Base-by-base conservation (phyloP, 2,329 filamentous ascomycete species). In the Cryoendolithus antarcticus region DNA sequence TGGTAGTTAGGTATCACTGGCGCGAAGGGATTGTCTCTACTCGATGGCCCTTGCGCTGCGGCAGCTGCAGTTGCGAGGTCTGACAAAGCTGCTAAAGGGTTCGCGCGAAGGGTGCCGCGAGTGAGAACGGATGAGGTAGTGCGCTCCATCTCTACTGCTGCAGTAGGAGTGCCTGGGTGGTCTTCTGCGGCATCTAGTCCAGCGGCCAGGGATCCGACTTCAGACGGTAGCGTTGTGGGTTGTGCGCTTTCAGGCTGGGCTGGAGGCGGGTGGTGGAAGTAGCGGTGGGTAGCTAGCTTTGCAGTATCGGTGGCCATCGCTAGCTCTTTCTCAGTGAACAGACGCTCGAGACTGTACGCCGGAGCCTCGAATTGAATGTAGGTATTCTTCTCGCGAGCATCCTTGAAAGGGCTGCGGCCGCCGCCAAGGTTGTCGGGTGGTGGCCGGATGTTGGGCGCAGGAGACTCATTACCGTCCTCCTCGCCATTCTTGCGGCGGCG, bases 261-360 rank as follows among this genome's bases (percentile, higher is more conserved):
- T 19, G 15, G 41, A 9, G 42, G 48, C 34, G 50, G 71, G 40
- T 73, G 72, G 40, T 72, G 67, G 56, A 80, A 77, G 58, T 69
- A 68, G 44, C 68, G 58, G 30, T 71, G 66, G 1, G 77, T 71
- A 4, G 74, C 75, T 27, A 72, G 64, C 37, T 75, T 72, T 3
- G 76, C 76, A 34, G 70, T 67, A 48, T 77, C 76, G 44, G 74
- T 75, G 40, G 75, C 72, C 55, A 74, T 64, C 37, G 69, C 70
- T 38, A 80, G 67, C 56, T 80, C 76, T 60, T 79, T 80, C 45
- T 80, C 75, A 3, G 74, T 80, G 53, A 80, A 80, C 10, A 80
- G 64, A n/a, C 70, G 68, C 40, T 77, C 69, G 41, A 80, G 68
- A 5, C 72, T 76, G 58, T 77, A 78, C 4, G 69, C 64, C 1